Conservation (phyloP, 1,284 basidiomycete species). For the Neotropicomus parvogracilis region DNA sequence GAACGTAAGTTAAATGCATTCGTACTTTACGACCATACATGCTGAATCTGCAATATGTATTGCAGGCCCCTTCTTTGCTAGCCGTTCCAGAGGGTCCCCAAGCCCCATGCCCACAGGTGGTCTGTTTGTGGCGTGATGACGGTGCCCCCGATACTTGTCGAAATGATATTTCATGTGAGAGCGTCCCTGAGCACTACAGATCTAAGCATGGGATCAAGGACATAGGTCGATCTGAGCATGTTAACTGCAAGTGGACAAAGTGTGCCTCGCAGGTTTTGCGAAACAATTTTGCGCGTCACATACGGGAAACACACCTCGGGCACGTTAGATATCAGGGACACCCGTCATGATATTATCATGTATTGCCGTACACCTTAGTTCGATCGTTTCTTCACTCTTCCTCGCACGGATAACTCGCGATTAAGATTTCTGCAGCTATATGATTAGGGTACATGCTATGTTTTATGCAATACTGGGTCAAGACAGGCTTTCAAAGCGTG, state of each 20-base stretch:
- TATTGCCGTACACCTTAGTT: no score
- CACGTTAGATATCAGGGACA: not conserved
- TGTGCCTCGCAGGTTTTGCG: fast-evolving
- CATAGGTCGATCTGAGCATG: fast-evolving
- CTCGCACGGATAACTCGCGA: no score
- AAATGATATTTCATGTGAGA: not conserved
- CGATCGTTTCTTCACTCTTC: no score
- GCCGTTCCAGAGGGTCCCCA: no score
- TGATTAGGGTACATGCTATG: no score
- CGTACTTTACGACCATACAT: not conserved
- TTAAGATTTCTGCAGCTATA: no score
- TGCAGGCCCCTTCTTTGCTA: no score
- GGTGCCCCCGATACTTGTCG: not conserved
- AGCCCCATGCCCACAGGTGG: not conserved
- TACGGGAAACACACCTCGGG: not conserved
- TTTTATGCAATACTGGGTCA: no score
- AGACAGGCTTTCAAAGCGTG: no score
- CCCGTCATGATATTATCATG: not conserved
- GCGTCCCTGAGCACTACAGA: not conserved
- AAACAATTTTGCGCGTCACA: not conserved
- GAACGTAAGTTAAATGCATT: not conserved
- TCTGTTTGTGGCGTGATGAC: not conserved
- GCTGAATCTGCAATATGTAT: not conserved
- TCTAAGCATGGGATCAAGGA: not conserved
- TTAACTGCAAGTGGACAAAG: not conserved